Percentiles rank a stretch among this genome's conserved stretches.
Conservation (phyloP, 305 asterid genomes). For the Coffea humblotiana region DNA sequence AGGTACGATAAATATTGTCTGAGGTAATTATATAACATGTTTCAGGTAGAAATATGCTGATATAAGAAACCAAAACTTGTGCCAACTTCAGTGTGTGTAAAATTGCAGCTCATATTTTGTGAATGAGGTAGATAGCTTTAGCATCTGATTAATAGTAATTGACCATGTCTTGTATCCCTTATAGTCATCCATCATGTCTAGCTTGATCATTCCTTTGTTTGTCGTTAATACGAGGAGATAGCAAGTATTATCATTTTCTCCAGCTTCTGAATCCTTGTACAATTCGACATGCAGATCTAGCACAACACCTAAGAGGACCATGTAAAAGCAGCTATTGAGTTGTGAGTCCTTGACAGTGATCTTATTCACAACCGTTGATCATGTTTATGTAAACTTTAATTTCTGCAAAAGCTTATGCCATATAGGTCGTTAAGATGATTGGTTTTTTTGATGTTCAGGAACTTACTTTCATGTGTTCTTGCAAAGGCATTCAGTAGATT, state of each 20-base stretch:
- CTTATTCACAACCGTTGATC: background rate
- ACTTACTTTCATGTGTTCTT: constrained; percentile 72
- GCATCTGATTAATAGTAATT: constrained; percentile 75
- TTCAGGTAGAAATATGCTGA: background rate
- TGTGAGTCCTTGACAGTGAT: background rate
- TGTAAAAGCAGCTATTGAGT: background rate
- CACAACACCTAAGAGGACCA: constrained; percentile 48
- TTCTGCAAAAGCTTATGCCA: background rate
- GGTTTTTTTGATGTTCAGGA: background rate
- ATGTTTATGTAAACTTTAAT: background rate
- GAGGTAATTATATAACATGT: constrained; percentile 3
- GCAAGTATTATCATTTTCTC: constrained; percentile 48
- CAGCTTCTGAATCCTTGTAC: constrained; percentile 62
- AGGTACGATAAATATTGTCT: background rate
- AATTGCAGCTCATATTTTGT: constrained; percentile 59
- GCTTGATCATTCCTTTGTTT: constrained; percentile 62
- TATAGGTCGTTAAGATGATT: background rate
- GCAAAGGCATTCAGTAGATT: constrained; percentile 59
- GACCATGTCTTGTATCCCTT: constrained; percentile 71
- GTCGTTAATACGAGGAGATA: constrained; percentile 69
- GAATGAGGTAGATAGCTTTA: constrained; percentile 63
- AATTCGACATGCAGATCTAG: constrained; percentile 67
- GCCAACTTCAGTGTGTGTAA: constrained; percentile 18
- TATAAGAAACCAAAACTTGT: background rate
- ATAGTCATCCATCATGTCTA: constrained; percentile 72